A percentile compares a stretch with the other conserved stretches of the same genome.
phyloP scores from a whole-genome alignment of 2,329 filamentous ascomycete species.

The Aspergillus versicolor region DNA sequence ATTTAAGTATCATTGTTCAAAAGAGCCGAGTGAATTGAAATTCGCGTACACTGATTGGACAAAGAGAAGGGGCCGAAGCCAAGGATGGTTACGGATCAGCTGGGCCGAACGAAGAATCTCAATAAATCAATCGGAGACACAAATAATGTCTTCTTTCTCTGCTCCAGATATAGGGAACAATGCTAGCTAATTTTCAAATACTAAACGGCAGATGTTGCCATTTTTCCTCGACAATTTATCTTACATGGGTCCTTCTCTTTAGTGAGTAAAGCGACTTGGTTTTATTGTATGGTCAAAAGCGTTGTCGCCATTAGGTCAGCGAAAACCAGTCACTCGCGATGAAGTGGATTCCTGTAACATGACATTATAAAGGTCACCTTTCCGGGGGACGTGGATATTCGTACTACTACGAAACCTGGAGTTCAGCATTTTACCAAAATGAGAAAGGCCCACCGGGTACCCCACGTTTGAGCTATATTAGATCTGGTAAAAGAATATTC shows the following conservation, averaged over 20 bases:
- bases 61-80: neutral
- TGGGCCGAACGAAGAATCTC: neutral
- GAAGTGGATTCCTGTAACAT: neutral
- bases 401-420: too few relatives aligned
- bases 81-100: neutral
- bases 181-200: too few relatives aligned
- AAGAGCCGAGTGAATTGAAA: neutral
- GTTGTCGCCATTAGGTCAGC: neutral
- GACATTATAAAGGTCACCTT: neutral
- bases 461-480: too few relatives aligned
- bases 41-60: neutral
- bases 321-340: neutral
- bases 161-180: too few relatives aligned
- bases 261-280: neutral
- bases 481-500: conserved; percentile 12
- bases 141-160: neutral
- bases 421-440: too few relatives aligned
- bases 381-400: neutral
- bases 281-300: neutral
- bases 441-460: too few relatives aligned
- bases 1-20: neutral
- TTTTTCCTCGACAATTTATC: neutral
- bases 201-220: neutral
- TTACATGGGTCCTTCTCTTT: neutral
- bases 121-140: neutral